Evolutionary conservation across 78 protist species (phyloP).

Genomic region (Tieghemostelium lacteum): DNA sequence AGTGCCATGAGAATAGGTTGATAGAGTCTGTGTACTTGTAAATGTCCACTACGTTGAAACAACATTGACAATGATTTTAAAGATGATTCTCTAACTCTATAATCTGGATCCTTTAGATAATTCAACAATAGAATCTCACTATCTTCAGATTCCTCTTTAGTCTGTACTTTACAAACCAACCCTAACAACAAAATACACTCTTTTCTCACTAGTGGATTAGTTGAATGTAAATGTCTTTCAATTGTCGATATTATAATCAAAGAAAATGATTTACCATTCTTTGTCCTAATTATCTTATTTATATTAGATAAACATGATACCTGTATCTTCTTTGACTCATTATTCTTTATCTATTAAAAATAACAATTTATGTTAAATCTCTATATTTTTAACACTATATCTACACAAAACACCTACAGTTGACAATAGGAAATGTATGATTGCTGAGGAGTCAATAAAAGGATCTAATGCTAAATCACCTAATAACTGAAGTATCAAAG

Average conservation of each 20-base stretch:
- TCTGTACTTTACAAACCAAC: background rate
- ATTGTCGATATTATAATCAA: background rate
- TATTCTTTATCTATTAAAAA: background rate
- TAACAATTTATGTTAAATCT: background rate
- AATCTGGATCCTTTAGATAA: slow-evolving; percentile 59
- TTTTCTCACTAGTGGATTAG: slow-evolving; percentile 36
- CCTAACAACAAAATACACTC: slow-evolving; percentile 40
- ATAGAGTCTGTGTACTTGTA: slow-evolving; percentile 28
- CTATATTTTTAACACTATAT: background rate
- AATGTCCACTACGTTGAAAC: slow-evolving; percentile 34
- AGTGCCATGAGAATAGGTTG: slow-evolving; percentile 14
- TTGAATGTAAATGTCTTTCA: slow-evolving; percentile 13
- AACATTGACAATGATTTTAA: slow-evolving; percentile 21
- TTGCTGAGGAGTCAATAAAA: slow-evolving; percentile 26
- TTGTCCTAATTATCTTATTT: background rate
- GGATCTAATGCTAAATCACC: slow-evolving; percentile 43
- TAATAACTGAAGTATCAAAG: slow-evolving; percentile 17
- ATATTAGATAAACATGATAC: slow-evolving; percentile 17
- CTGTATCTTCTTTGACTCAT: slow-evolving; percentile 30
- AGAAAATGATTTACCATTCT: background rate
- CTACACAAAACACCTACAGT: background rate
- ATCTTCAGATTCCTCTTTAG: slow-evolving; percentile 37
- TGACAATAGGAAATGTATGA: slow-evolving; percentile 13
- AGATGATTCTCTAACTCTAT: slow-evolving; percentile 42
- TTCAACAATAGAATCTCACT: slow-evolving; percentile 30